Conservation (phyloP, 371 early-diverging fungal species). For the Parasitella parasitica region DNA sequence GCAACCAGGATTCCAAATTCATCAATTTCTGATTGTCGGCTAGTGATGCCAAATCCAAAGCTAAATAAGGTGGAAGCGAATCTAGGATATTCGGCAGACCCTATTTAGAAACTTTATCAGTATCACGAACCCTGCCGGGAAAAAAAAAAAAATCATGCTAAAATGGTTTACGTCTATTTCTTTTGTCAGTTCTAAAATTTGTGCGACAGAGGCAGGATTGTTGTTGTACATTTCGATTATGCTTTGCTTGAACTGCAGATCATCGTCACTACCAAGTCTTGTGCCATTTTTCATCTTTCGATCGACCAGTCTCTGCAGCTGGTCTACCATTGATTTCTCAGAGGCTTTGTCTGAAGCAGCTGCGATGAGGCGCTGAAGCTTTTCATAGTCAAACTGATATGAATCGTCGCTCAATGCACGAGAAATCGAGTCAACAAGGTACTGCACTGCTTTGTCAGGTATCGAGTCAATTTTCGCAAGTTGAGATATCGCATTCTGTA, state of each 20-base stretch:
- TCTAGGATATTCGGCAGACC: conserved; percentile 71
- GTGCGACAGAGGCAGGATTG: conserved; percentile 65
- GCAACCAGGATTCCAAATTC: conserved; percentile 84
- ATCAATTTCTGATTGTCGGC: conserved; percentile 76
- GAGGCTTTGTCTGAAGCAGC: conserved; percentile 8
- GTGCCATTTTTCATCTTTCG: background rate
- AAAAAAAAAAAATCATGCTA: background rate
- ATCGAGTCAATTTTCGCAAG: conserved; percentile 3
- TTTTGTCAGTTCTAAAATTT: conserved; percentile 80
- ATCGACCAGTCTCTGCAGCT: conserved; percentile 11
- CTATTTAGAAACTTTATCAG: conserved; percentile 29
- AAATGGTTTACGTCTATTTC: conserved; percentile 67
- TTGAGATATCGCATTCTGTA: conserved; percentile 14
- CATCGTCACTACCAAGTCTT: background rate
- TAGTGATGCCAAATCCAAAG: conserved; percentile 80
- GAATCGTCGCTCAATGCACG: conserved; percentile 7
- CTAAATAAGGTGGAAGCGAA: conserved; percentile 64
- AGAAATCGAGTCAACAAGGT: conserved; percentile 14
- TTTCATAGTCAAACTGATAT: conserved; percentile 12
- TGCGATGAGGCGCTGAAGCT: conserved; percentile 15
- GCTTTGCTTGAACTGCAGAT: conserved; percentile 32
- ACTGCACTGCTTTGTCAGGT: conserved; percentile 20
- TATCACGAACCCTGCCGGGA: background rate
- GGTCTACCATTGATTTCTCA: conserved; percentile 11
- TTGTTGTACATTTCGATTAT: conserved; percentile 71